Evolutionary conservation across 805 yeast species (phyloP).

Genomic region (Saturnispora serradocipensis): DNA sequence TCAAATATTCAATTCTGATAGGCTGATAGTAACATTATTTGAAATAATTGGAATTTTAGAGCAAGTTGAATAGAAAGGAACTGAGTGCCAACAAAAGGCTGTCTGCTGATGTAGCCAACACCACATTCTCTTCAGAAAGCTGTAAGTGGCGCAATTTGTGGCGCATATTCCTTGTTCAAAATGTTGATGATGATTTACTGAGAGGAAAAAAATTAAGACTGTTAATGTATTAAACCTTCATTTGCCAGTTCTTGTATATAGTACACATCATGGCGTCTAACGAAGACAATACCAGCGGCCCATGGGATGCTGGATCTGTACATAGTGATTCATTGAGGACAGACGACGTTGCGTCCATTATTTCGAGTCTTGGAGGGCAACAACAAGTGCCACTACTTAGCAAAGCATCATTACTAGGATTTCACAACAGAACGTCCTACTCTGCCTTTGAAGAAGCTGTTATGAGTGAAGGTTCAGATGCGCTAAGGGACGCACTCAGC

Average conservation of each 20-base stretch:
- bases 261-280: neutral
- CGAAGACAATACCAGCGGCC: neutral
- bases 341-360: conserved; percentile 27
- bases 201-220: neutral
- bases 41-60: no score
- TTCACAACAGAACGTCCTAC: conserved; percentile 7
- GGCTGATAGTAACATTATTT: no score
- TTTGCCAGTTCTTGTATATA: neutral
- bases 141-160: neutral
- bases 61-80: no score
- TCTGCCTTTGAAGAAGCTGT: conserved; percentile 20
- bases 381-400: conserved; percentile 7
- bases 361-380: conserved; percentile 24
- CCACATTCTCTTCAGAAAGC: neutral
- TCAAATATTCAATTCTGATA: no score
- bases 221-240: neutral
- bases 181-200: neutral
- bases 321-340: neutral
- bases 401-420: conserved; percentile 19
- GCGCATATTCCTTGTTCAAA: neutral
- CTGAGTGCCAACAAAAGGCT: no score
- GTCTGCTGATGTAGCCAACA: neutral
- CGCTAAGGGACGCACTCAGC: conserved; percentile 24
- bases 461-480: conserved; percentile 26
- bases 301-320: neutral